These are phyloP conservation scores for Rhododendron simsii DNA, from an alignment of 148 eudicot genomes.

Conservation along the genomic window DNA sequence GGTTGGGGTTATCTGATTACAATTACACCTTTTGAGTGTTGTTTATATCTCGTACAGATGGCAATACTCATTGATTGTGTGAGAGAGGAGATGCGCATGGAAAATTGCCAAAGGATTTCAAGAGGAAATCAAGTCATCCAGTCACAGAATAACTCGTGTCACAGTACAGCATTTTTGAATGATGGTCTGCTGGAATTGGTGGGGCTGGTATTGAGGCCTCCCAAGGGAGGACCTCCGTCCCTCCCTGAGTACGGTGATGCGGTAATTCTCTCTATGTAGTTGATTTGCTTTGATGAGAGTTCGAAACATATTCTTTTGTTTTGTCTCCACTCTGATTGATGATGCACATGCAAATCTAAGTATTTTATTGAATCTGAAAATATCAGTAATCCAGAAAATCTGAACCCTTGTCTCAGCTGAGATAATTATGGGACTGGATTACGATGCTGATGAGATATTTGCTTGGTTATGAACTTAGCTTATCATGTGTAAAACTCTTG, in stretches of 20 bases:
- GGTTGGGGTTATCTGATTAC: background rate
- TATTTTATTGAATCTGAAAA: background rate
- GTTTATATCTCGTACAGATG: constrained; percentile 37
- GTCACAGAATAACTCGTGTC: constrained; percentile 17
- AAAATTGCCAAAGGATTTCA: constrained; percentile 29
- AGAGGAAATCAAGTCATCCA: constrained; percentile 18
- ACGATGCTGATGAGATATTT: background rate
- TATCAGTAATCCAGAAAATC: background rate
- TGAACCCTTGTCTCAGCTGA: background rate
- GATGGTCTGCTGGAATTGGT: constrained; percentile 62
- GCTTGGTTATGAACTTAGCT: background rate
- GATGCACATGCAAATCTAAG: background rate
- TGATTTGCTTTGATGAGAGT: background rate
- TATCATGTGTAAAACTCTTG: background rate
- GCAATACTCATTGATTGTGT: constrained; percentile 73
- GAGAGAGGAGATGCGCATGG: constrained; percentile 61
- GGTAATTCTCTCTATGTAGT: constrained; percentile 34
- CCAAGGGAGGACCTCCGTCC: constrained; percentile 81
- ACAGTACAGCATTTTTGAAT: constrained; percentile 48
- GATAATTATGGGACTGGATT: background rate
- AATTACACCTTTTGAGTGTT: background rate
- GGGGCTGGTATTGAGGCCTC: constrained; percentile 68
- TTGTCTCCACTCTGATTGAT: background rate
- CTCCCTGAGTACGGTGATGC: constrained; percentile 84
- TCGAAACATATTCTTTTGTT: background rate